Evolutionary conservation across 768 basidiomycete genomes (phyloP), one percentile per base, ranked within the genome.

Genomic region (Paxillus rubicundulus): DNA sequence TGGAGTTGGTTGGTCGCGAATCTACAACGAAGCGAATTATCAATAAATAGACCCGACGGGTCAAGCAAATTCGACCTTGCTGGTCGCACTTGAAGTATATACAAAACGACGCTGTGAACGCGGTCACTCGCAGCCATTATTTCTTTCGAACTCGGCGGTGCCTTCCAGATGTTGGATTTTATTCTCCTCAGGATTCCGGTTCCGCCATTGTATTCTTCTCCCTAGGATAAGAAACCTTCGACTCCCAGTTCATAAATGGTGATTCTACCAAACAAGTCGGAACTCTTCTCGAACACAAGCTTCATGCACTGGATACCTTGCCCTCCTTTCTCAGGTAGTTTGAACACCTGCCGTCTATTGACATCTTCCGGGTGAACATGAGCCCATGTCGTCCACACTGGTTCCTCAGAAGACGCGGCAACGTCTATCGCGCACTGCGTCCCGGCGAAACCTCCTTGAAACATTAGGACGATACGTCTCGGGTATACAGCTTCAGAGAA

Each of bases 391-490:
- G 64, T 67, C 87, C 87, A 89, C 41, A 70, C 70, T 21, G 64
- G 54, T 36, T 72, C 72, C 32, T 58, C 57, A 28, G 58, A 50
- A n/a, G 66, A 61, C 24, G 63, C 57, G 27, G 70, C 69, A 20
- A 75, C 61, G 40, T 78, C 71, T 9, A 91, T 61, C 2, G 72
- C 61, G 63, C 88, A 90, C 41, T 76, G 72, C 8, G 79, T 86
- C 17, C 88, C 89, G 0, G 86, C 91, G 65, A 93, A 60, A 59
- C 90, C 90, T 13, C 90, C 90, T 74, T 93, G 90, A 62, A 93
- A 93, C 2, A 86, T 90, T 56, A 91, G 55, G 17, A 71, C 72
- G 16, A 91, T 57, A 21, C 72, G 74, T 55, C 71, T 76, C 4
- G 87, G 87, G 33, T 77, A 59, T n/a, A 88, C 80, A 45, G 66